Base-by-base conservation (phyloP, 371 early-diverging fungal species). In the Choanephora cucurbitarum region DNA sequence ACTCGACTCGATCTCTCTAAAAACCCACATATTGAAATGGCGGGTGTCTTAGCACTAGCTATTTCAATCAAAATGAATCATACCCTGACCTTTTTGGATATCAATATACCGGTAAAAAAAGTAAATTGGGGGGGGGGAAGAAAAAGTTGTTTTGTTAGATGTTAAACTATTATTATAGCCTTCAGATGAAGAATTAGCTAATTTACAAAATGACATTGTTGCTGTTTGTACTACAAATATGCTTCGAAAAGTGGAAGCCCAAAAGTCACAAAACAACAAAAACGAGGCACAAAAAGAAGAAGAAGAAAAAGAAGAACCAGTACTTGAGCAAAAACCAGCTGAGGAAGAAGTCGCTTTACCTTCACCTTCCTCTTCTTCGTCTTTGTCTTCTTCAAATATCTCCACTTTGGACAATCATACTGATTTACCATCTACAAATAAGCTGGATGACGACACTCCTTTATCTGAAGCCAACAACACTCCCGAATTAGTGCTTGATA, bases 21-120 rank as follows among this genome's bases (percentile, higher is more conserved):
- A 24, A 93, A 93, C 67, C 86, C 88, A 0, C 68, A 74, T 9
- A 85, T 93, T 48, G 86, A 85, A 42, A 75, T 87, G 72, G 92
- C 91, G 0, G 93, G 93, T 21, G 72, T 90, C 11, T 81, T 93
- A 79, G 93, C 91, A 2, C 70, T 93, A 17, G 73, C 91, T 4
- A 83, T 88, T 17, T 87, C 89, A 17, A 81, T 93, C 48, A 82
- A 85, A 62, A 84, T 90, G 78, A 93, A 91, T 69, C 69, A 77
- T 51, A 87, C 84, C 56, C 69, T 93, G 49, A 85, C 86, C 13
- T 83, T 84, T 61, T 69, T 93, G 32, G 92, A 91, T 56, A 77
- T 93, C 52, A 87, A 86, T 22, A 85, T 89, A 18, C 83, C 84
- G 32, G 81, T 77, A 73, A 69, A 60, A 47, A 28, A 17, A 28